Conservation (phyloP, 139 green algal species). For the Chlamydomonas applanata region DNA sequence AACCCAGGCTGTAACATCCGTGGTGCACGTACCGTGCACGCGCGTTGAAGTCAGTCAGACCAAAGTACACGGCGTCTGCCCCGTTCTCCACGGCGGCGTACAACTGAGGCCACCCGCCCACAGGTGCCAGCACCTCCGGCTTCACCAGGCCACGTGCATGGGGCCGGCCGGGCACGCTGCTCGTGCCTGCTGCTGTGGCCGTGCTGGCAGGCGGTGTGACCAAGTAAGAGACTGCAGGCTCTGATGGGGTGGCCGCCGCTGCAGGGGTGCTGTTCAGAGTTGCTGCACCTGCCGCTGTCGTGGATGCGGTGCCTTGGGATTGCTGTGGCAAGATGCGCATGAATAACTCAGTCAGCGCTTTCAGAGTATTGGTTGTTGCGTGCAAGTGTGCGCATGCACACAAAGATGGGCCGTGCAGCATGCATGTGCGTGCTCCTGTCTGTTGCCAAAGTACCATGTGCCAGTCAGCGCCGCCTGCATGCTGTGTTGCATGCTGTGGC, state of each 20-base stretch:
- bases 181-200: not conserved
- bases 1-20: not conserved
- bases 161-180: not conserved
- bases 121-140: conserved; percentile 72
- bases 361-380: too few species aligned
- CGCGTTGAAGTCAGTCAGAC: conserved; percentile 50
- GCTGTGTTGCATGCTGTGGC: too few species aligned
- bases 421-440: too few species aligned
- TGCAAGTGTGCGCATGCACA: too few species aligned
- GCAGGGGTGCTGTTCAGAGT: not conserved
- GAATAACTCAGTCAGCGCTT: too few species aligned
- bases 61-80: conserved; percentile 85
- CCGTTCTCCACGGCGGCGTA: conserved; percentile 76
- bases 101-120: conserved; percentile 39
- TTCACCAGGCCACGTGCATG: conserved; percentile 14
- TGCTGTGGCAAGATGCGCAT: too few species aligned
- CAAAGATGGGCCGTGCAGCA: too few species aligned
- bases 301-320: not conserved
- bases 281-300: not conserved
- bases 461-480: too few species aligned
- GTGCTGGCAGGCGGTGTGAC: not conserved
- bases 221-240: not conserved
- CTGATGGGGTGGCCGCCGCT: too few species aligned
- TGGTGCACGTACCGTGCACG: conserved; percentile 21
- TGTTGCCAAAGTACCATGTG: too few species aligned